Evolutionary conservation across 225 moss, liverwort and hornwort genomes (phyloP).

Genomic region (Pseudoscleropodium purum): DNA sequence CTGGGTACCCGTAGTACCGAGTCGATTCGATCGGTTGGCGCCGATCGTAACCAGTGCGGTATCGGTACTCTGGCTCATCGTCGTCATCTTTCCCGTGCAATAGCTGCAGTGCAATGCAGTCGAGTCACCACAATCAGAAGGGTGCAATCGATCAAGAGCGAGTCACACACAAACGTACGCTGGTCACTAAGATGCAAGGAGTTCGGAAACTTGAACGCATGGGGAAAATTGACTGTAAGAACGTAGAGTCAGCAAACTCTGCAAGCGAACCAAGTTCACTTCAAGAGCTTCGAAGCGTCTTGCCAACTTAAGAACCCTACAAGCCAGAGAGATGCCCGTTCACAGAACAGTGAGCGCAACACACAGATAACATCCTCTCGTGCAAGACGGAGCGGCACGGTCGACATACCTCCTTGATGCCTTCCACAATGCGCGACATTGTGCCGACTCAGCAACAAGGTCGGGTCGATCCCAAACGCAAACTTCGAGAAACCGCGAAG

Average conservation of each 20-base stretch:
- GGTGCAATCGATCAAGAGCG: background rate
- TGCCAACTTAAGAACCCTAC: background rate
- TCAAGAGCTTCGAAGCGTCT: background rate
- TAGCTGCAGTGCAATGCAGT: conserved; percentile 2
- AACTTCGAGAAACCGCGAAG: background rate
- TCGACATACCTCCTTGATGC: conserved; percentile 29
- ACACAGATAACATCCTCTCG: background rate
- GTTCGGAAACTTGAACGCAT: background rate
- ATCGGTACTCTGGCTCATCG: conserved; percentile 21
- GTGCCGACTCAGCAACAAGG: background rate
- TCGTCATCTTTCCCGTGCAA: conserved; percentile 15
- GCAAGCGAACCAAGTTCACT: background rate
- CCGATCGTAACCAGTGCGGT: conserved; percentile 10
- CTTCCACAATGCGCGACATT: conserved; percentile 33
- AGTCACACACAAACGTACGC: background rate
- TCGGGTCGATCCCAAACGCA: background rate
- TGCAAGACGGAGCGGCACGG: background rate
- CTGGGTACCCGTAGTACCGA: conserved; percentile 12
- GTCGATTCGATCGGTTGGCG: conserved; percentile 5
- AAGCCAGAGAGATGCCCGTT: background rate
- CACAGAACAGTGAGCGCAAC: background rate
- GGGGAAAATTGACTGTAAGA: background rate
- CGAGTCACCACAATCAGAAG: background rate
- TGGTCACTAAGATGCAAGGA: background rate
- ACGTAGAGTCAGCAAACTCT: background rate